These are phyloP conservation scores for Penicillium expansum DNA, from an alignment of 2,329 filamentous ascomycete genomes.

Conservation along the genomic window DNA sequence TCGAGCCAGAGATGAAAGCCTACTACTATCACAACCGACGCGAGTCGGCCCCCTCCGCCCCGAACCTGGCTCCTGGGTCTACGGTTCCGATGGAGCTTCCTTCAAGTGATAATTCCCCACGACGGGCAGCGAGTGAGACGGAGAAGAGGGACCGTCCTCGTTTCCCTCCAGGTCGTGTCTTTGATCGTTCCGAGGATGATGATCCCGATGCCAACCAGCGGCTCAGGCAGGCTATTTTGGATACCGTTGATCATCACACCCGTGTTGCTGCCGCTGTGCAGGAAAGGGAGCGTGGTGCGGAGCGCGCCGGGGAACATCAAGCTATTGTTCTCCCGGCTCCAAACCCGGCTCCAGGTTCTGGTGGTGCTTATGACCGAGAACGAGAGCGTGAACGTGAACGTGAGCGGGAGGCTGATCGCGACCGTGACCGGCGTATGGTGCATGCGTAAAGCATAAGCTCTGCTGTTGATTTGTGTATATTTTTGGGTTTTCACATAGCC, in stretches of 20 bases:
- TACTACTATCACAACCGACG: conserved; percentile 19
- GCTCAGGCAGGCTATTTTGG: conserved; percentile 43
- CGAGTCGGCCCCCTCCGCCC: conserved; percentile 25
- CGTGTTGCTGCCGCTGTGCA: conserved; percentile 36
- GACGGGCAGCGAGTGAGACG: conserved; percentile 40
- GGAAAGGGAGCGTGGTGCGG: conserved; percentile 27
- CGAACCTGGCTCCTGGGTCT: conserved; percentile 23
- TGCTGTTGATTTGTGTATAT: conserved; percentile 11
- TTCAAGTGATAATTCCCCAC: conserved; percentile 29
- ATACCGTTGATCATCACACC: conserved; percentile 42
- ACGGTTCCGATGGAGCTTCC: conserved; percentile 20
- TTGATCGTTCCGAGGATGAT: conserved; percentile 29
- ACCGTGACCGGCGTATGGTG: conserved; percentile 32
- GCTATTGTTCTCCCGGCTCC: background rate
- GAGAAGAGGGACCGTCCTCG: conserved; percentile 22
- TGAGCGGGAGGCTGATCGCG: conserved; percentile 20
- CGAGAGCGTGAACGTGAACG: conserved; percentile 17
- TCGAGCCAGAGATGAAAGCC: background rate
- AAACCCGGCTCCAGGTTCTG: background rate
- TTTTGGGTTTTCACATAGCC: conserved; percentile 11
- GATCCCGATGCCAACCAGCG: conserved; percentile 41
- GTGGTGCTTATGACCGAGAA: conserved; percentile 7
- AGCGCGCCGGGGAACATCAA: conserved; percentile 16
- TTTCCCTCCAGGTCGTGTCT: background rate
- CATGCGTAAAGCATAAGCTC: conserved; percentile 14